phyloP scores from a whole-genome alignment of 257 asterid genomes.

The Nicotiana sylvestris region DNA sequence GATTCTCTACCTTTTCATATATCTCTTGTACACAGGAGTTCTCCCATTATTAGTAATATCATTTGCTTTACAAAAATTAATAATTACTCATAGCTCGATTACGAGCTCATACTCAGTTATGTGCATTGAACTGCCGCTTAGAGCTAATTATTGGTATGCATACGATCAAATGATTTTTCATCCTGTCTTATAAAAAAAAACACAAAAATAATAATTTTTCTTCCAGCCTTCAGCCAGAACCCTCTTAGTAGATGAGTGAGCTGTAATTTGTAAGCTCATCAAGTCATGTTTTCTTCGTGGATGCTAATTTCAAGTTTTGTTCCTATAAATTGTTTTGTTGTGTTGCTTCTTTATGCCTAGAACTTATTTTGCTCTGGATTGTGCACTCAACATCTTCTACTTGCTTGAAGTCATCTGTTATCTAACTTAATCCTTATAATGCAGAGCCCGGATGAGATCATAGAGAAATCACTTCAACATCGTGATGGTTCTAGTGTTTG shows the following conservation, averaged over 20 bases:
- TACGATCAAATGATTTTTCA: not conserved
- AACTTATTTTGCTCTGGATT: not conserved
- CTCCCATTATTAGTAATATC: too few species aligned
- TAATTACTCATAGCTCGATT: not conserved
- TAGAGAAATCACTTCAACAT: conserved; percentile 67
- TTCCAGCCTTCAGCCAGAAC: not conserved
- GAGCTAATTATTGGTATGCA: not conserved
- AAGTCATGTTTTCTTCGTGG: not conserved
- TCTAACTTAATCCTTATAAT: conserved; percentile 21
- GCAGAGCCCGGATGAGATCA: conserved; percentile 89
- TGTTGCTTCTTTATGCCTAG: not conserved
- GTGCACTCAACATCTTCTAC: not conserved
- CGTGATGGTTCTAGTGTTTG: conserved; percentile 64
- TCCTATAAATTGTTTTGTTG: not conserved
- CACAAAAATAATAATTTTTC: not conserved
- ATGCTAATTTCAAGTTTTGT: not conserved
- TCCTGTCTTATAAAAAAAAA: not conserved
- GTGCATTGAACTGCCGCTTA: not conserved
- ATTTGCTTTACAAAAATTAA: not conserved
- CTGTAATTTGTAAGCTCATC: not conserved
- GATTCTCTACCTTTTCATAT: too few species aligned
- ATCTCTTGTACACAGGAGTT: too few species aligned
- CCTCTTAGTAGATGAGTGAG: not conserved
- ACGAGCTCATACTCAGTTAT: not conserved
- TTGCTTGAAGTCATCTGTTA: not conserved